A percentile compares a stretch with the other conserved stretches of the same genome.
These are phyloP conservation scores for Aspergillus neotritici DNA, from an alignment of 2,329 filamentous ascomycete genomes.

Conservation along the genomic window DNA sequence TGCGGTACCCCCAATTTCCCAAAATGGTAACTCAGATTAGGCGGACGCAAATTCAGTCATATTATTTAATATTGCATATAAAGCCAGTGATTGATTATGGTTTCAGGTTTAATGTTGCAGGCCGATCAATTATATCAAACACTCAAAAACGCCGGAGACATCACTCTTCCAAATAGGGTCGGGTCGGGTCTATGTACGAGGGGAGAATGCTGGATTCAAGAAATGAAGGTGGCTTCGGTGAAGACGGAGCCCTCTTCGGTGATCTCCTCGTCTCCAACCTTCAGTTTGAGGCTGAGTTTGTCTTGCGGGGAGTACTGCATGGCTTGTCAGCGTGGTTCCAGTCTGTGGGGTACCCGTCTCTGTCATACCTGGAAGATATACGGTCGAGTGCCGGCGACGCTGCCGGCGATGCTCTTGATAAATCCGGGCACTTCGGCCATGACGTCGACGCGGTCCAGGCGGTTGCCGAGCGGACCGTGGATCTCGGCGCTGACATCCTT, in stretches of 20 bases:
- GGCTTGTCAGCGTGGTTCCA: constrained; percentile 13
- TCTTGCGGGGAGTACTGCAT: constrained; percentile 62
- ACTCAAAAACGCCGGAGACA: constrained; percentile 3
- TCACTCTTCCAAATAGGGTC: constrained; percentile 3
- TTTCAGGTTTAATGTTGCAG: no score
- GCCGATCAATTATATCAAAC: neutral
- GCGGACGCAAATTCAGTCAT: no score
- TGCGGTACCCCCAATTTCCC: no score
- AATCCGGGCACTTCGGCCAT: constrained; percentile 96
- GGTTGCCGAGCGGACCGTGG: constrained; percentile 62
- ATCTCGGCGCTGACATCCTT: constrained; percentile 65
- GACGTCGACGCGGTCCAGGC: constrained; percentile 80
- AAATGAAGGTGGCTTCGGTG: constrained; percentile 95
- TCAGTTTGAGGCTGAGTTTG: constrained; percentile 71
- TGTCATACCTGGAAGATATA: constrained; percentile 87
- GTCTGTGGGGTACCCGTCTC: neutral
- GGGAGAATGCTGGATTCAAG: constrained; percentile 37
- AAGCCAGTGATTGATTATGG: no score
- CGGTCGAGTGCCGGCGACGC: constrained; percentile 83
- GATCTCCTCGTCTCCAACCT: constrained; percentile 72
- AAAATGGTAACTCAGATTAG: no score
- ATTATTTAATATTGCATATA: no score
- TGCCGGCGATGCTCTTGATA: constrained; percentile 87
- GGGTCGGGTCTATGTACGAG: constrained; percentile 23
- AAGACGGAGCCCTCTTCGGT: constrained; percentile 74